Percentiles rank a stretch among this genome's conserved stretches.
Conservation (phyloP, 345 rosid genomes). For the Populus pruinosa region DNA sequence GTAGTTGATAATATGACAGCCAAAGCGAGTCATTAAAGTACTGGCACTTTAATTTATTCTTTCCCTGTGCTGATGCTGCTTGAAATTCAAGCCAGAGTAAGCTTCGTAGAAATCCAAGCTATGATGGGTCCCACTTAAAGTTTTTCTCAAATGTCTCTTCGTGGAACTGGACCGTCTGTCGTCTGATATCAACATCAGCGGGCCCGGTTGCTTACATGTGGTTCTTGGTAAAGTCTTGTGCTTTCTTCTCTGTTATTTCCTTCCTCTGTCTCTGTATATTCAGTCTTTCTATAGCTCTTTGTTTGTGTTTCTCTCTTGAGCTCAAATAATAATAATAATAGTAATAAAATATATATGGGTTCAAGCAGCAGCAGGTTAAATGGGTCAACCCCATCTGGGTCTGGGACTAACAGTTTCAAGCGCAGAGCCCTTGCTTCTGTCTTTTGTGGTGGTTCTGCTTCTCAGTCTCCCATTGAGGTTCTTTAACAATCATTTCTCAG, state of each 20-base stretch:
- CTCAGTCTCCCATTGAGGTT: constrained; percentile 7
- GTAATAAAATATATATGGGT: constrained; percentile 3
- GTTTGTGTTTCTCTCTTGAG: background rate
- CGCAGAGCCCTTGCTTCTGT: constrained; percentile 4
- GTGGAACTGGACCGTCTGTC: background rate
- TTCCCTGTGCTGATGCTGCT: background rate
- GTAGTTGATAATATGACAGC: too few species aligned
- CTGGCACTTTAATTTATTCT: too few species aligned
- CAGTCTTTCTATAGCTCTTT: background rate
- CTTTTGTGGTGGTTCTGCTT: constrained; percentile 8
- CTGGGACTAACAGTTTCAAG: background rate
- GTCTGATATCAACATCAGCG: background rate
- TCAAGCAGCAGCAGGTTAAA: constrained; percentile 14
- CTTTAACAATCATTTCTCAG: background rate
- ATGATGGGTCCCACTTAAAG: background rate
- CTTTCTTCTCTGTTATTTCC: background rate
- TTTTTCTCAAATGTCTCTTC: background rate
- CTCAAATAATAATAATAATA: background rate
- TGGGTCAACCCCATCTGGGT: background rate
- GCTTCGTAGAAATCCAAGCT: background rate
- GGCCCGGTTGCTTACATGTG: background rate
- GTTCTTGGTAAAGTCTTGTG: background rate
- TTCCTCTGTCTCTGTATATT: background rate
- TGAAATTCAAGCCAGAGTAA: background rate
- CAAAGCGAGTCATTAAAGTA: too few species aligned